These are phyloP conservation scores for Alternaria angustiovoidea DNA, from an alignment of 2,329 filamentous ascomycete genomes.

Conservation along the genomic window DNA sequence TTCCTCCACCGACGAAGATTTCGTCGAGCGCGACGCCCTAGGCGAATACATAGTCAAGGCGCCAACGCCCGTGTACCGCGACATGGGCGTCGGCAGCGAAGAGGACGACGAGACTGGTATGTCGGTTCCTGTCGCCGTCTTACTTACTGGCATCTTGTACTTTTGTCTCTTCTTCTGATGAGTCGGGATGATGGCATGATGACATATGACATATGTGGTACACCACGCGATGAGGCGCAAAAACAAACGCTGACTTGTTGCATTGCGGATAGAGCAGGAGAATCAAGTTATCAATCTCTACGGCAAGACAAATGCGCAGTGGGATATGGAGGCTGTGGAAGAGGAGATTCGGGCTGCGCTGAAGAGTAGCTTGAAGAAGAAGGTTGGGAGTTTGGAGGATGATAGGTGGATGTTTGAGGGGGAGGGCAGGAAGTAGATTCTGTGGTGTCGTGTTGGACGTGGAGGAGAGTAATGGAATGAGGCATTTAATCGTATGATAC, in stretches of 20 bases:
- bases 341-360: conserved; percentile 58
- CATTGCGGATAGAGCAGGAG: conserved; percentile 38
- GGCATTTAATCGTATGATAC: conserved; percentile 7
- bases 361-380: conserved; percentile 73
- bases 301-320: conserved; percentile 41
- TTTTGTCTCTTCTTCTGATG: neutral
- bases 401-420: conserved; percentile 93
- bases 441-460: neutral
- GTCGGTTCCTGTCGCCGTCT: conserved; percentile 5
- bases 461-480: neutral
- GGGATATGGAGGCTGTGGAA: conserved; percentile 34
- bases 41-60: conserved; percentile 56
- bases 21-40: conserved; percentile 59
- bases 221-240: no score
- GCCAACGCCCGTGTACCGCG: conserved; percentile 34
- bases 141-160: neutral
- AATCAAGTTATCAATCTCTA: conserved; percentile 45
- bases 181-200: no score
- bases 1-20: conserved; percentile 49
- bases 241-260: neutral
- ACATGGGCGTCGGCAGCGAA: conserved; percentile 35
- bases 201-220: no score
- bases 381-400: conserved; percentile 76
- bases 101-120: conserved; percentile 44
- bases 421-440: conserved; percentile 53